Evolutionary conservation across 2,329 filamentous ascomycete species (phyloP), one percentile per base, ranked within the genome.

Genomic region (Diplodia mutila): DNA sequence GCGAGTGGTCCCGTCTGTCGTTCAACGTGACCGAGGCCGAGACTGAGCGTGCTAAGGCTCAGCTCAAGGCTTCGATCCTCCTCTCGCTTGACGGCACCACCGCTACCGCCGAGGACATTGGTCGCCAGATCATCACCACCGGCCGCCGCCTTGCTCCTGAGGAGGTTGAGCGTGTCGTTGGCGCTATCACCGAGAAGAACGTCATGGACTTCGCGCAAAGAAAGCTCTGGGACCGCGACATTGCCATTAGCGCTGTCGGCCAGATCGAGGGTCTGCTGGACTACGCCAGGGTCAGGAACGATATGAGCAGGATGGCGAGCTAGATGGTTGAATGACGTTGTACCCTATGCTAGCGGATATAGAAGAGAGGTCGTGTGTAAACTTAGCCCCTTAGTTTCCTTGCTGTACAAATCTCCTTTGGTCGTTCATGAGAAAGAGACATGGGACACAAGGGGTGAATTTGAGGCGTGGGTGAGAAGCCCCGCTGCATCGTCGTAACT

Each of bases 1-100:
- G 94, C 74, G 95, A 99, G 87, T 99, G 95, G 95, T 93, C 94
- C 76, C 92, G 95, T 75, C 89, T 99, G 71, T 95, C 92, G 76
- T 90, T 89, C 85, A 91, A 89, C 82, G 95, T 99, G 76, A 89
- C 87, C 77, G 87, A 93, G 78, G 90, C 94, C 72, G 95, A 99
- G 85, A 91, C 94, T 70, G 95, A 99, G 89, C 94, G 95, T 75
- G 95, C 95, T 82, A 99, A 99, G 89, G 92, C 95, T 72, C 95
- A 99, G 86, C 90, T 99, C 76, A 99, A 99, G 89, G 95, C 95
- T 70, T 97, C 94, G 66, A 94, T 99, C 77, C 92, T 99, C 70
- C 90, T 99, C 72, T 97, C 93, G 65, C 92, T 99, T 37, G 95
- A 99, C 80, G 96, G 94, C 81, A 98, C 95, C 78, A 98, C 95